Percentiles rank a stretch among this genome's conserved stretches.
Evolutionary conservation across 306 rosid species (phyloP).

Genomic region (Fagus sylvatica): DNA sequence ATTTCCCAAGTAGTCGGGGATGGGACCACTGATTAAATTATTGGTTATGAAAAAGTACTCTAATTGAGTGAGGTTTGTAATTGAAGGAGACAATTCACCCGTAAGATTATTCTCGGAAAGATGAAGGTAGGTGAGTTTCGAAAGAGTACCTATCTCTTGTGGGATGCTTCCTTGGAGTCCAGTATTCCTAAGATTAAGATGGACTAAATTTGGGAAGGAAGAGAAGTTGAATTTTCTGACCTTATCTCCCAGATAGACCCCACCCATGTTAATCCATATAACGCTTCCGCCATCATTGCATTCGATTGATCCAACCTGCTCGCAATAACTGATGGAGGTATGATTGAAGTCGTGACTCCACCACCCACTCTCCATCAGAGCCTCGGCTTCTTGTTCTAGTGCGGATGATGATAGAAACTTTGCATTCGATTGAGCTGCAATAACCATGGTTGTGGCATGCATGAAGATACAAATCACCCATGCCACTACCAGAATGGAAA

Average conservation of each 20-base stretch:
- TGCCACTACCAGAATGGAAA: background rate
- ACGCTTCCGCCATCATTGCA: background rate
- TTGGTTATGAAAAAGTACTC: background rate
- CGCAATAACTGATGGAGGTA: background rate
- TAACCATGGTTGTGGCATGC: background rate
- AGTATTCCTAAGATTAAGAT: background rate
- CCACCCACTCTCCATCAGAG: background rate
- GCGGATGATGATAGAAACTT: too few species aligned
- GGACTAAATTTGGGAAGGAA: background rate
- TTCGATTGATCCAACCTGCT: background rate
- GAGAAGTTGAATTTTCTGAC: too few species aligned
- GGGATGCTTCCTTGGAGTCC: background rate
- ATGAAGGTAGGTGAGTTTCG: conserved; percentile 4
- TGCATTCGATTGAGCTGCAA: background rate
- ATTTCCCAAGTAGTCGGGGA: too few species aligned
- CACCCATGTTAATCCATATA: background rate
- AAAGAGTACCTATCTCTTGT: background rate
- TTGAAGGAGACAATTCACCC: background rate
- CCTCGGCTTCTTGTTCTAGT: background rate
- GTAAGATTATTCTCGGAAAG: background rate
- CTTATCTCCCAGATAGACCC: background rate
- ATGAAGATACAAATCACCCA: background rate
- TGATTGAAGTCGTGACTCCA: background rate
- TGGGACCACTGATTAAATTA: too few species aligned
- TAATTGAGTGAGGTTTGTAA: conserved; percentile 1